phyloP scores from a whole-genome alignment of 768 basidiomycete species.

The Tephrocybe sp. region DNA sequence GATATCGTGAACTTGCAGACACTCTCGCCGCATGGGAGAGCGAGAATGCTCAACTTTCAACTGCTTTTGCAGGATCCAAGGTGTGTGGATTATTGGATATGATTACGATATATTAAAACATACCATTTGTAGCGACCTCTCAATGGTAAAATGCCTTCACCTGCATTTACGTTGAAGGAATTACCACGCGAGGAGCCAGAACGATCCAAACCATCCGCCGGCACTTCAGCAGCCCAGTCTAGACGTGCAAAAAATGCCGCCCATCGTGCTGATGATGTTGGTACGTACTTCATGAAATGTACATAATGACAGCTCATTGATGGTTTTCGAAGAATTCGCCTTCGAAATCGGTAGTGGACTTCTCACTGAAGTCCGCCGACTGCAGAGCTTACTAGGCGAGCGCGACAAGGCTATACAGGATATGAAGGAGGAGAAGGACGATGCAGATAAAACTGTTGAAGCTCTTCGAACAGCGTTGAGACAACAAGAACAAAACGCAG shows the following conservation, averaged over 20 bases:
- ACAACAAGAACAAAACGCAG: constrained; percentile 77
- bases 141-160: constrained; percentile 47
- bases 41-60: constrained; percentile 76
- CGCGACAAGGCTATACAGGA: constrained; percentile 91
- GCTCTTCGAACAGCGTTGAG: constrained; percentile 68
- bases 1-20: constrained; percentile 75
- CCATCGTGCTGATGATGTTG: constrained; percentile 86
- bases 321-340: constrained; percentile 75
- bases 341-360: constrained; percentile 96
- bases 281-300: constrained; percentile 40
- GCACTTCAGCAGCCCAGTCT: constrained; percentile 81
- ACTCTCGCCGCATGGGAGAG: constrained; percentile 74
- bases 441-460: constrained; percentile 78
- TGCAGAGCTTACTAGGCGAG: constrained; percentile 89
- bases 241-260: constrained; percentile 90
- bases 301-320: constrained; percentile 16
- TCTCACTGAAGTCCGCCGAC: constrained; percentile 84
- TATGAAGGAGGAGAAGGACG: constrained; percentile 90
- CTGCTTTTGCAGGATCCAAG: constrained; percentile 58
- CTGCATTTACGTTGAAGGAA: constrained; percentile 43
- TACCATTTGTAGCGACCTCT: constrained; percentile 30
- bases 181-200: constrained; percentile 60
- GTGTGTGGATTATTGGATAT: constrained; percentile 35
- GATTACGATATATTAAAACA: not conserved
- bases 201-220: constrained; percentile 54